Percentiles rank a stretch among this genome's conserved stretches.
These are phyloP conservation scores for Lentinula guzmanii DNA, from an alignment of 768 basidiomycete species.

Conservation along the genomic window DNA sequence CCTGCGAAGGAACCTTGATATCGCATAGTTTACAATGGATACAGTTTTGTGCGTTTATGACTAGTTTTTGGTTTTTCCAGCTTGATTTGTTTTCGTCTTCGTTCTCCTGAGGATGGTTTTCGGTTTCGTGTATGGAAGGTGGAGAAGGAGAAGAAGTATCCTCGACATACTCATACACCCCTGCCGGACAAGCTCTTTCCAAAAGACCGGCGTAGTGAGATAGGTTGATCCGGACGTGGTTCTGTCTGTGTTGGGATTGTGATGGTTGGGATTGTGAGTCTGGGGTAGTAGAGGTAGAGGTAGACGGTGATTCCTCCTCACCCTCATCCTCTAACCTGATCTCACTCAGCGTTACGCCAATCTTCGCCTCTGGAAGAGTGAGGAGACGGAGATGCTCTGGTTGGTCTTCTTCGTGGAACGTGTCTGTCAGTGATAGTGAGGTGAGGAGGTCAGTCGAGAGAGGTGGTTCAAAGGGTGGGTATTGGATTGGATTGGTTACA, in stretches of 20 bases:
- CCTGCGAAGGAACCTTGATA: conserved; percentile 93
- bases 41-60: conserved; percentile 94
- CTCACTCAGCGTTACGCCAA: conserved; percentile 16
- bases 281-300: not conserved
- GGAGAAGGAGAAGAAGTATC: conserved; percentile 30
- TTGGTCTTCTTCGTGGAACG: conserved; percentile 97
- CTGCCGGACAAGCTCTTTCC: conserved; percentile 89
- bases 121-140: no score
- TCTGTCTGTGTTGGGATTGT: conserved; percentile 33
- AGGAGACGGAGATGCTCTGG: conserved; percentile 77
- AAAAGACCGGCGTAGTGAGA: conserved; percentile 82
- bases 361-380: conserved; percentile 14
- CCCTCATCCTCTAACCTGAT: conserved; percentile 11
- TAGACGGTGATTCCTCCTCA: not conserved
- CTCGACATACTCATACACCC: conserved; percentile 94
- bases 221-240: conserved; percentile 74
- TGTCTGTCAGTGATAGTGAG: conserved; percentile 83
- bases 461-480: conserved; percentile 83
- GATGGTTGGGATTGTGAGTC: not conserved
- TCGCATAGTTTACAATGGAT: conserved; percentile 96
- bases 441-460: conserved; percentile 93
- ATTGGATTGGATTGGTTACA: conserved; percentile 77
- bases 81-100: not conserved
- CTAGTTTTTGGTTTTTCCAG: conserved; percentile 68
- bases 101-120: no score